Conservation (phyloP, 305 asterid species). For the Plantago rigida region DNA sequence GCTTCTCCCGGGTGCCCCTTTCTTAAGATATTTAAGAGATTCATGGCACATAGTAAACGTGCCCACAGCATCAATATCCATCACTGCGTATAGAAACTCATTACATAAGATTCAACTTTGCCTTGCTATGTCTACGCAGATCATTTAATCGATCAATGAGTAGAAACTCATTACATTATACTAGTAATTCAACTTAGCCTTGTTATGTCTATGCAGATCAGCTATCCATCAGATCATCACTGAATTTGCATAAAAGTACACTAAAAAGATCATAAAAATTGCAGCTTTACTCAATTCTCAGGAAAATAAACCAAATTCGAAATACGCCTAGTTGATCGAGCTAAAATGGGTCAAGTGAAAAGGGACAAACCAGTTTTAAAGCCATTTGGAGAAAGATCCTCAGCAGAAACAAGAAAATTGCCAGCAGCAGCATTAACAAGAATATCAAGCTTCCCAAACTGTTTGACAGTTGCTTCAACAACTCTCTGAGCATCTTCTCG, state of each 20-base stretch:
- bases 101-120: neutral
- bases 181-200: too few relatives aligned
- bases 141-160: too few relatives aligned
- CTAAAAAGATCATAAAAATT: too few relatives aligned
- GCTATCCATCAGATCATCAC: too few relatives aligned
- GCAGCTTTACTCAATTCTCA: too few relatives aligned
- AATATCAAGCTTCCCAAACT: slow-evolving; percentile 54
- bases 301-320: too few relatives aligned
- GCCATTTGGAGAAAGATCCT: slow-evolving; percentile 57
- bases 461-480: slow-evolving; percentile 42
- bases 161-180: too few relatives aligned
- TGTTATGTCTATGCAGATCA: too few relatives aligned
- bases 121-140: too few relatives aligned
- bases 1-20: slow-evolving; percentile 56
- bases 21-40: slow-evolving; percentile 62
- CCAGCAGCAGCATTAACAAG: slow-evolving; percentile 68
- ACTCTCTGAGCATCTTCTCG: slow-evolving; percentile 51
- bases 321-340: too few relatives aligned
- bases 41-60: slow-evolving; percentile 91
- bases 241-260: too few relatives aligned
- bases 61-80: slow-evolving; percentile 92
- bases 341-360: neutral
- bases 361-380: slow-evolving; percentile 34
- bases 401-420: slow-evolving; percentile 54
- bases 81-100: slow-evolving; percentile 38